Conservation (phyloP, 2,329 filamentous ascomycete genomes). For the Neurospora sp. region DNA sequence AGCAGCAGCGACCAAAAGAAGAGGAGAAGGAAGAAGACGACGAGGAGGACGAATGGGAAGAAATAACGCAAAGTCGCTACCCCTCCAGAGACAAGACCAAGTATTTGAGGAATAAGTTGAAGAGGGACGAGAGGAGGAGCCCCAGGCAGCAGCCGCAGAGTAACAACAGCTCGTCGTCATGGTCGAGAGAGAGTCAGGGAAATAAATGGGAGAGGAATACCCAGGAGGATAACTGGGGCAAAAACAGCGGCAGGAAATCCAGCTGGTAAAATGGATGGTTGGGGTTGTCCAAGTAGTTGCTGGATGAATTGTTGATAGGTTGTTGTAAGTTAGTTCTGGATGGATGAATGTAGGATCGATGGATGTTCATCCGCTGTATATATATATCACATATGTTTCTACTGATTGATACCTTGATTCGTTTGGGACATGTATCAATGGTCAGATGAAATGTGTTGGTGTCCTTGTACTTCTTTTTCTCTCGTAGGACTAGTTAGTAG, state of each 20-base stretch:
- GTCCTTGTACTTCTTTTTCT: too few species aligned
- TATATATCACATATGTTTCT: neutral
- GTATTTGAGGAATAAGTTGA: neutral
- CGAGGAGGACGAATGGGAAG: neutral
- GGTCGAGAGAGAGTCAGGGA: neutral
- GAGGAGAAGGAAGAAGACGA: neutral
- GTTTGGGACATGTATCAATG: neutral
- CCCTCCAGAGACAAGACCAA: neutral
- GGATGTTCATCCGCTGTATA: neutral
- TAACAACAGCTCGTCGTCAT: neutral
- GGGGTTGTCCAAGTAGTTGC: neutral
- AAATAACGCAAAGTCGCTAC: neutral
- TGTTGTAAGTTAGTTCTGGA: neutral
- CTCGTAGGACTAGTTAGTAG: too few species aligned
- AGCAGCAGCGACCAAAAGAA: neutral
- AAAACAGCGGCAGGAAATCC: neutral
- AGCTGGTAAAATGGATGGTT: neutral
- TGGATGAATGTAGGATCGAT: neutral
- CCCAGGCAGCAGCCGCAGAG: neutral
- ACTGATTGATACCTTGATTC: neutral
- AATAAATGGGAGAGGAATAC: neutral
- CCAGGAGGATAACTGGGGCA: neutral
- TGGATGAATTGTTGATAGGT: neutral
- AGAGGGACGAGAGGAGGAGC: neutral
- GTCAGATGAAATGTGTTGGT: too few species aligned